Conservation (phyloP, 192 early-diverging fungal genomes). For the Coemansia sp. region DNA sequence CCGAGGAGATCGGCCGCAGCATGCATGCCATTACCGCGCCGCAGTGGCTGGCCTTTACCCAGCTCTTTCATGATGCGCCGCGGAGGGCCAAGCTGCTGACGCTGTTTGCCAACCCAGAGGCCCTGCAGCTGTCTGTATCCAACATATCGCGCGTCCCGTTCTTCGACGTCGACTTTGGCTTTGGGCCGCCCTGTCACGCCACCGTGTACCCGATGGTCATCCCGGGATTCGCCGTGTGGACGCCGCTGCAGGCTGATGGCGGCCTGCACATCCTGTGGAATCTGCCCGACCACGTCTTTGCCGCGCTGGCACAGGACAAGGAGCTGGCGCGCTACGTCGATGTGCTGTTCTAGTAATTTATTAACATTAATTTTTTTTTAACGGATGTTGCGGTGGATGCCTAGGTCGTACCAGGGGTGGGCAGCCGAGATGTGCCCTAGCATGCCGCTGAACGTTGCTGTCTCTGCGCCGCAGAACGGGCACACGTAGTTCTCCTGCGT, state of each 20-base stretch:
- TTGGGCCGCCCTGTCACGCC: constrained; percentile 19
- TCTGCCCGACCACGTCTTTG: constrained; percentile 6
- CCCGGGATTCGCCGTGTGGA: constrained; percentile 32
- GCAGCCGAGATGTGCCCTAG: constrained; percentile 16
- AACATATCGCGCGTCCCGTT: constrained; percentile 27
- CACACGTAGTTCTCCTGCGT: constrained; percentile 41
- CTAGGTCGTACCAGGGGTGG: constrained; percentile 42
- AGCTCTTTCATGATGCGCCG: constrained; percentile 10
- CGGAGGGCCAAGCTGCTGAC: constrained; percentile 29
- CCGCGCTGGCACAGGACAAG: constrained; percentile 1
- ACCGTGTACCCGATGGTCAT: constrained; percentile 36
- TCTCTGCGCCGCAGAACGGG: constrained; percentile 24
- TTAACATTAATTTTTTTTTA: constrained; percentile 2
- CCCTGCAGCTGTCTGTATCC: constrained; percentile 29
- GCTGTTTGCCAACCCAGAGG: constrained; percentile 25
- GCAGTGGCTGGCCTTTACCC: constrained; percentile 21
- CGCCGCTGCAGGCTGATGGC: constrained; percentile 18
- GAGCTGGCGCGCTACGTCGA: constrained; percentile 25
- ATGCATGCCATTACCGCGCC: constrained; percentile 17
- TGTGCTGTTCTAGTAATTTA: constrained; percentile 11
- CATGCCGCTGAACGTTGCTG: constrained; percentile 23
- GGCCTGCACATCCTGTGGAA: constrained; percentile 42
- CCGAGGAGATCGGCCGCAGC: constrained; percentile 6
- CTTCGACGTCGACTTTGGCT: constrained; percentile 38
- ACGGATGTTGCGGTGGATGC: constrained; percentile 29